These are phyloP conservation scores for Acanthochlamys bracteata DNA, from an alignment of 106 monocot genomes.

Conservation along the genomic window DNA sequence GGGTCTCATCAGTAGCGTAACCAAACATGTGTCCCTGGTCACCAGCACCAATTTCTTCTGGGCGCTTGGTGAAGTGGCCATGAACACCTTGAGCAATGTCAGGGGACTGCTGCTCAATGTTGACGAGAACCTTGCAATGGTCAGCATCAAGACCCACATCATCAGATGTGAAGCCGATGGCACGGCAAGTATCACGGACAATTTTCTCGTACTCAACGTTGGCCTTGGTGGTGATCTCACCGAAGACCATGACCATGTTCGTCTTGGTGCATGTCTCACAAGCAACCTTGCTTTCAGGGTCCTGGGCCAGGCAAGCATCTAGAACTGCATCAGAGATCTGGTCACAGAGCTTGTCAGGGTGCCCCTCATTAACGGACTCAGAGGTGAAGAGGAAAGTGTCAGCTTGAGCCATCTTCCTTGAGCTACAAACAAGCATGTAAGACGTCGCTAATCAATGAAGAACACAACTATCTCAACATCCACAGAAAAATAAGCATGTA, in stretches of 20 bases:
- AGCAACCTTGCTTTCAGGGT: constrained; percentile 9
- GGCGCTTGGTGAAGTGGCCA: constrained; percentile 13
- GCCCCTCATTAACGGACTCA: constrained; percentile 12
- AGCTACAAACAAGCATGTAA: not conserved
- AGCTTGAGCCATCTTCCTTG: not conserved
- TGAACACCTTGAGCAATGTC: constrained; percentile 10
- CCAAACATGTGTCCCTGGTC: constrained; percentile 15
- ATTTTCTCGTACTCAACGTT: constrained; percentile 10
- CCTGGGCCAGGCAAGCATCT: constrained; percentile 9
- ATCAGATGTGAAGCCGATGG: constrained; percentile 5
- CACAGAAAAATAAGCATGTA: too few relatives aligned
- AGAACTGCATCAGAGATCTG: constrained; percentile 15
- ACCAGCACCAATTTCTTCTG: constrained; percentile 7
- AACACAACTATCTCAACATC: too few relatives aligned
- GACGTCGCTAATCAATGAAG: too few relatives aligned
- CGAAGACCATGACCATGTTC: constrained; percentile 13
- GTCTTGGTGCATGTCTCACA: constrained; percentile 14
- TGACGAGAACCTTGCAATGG: constrained; percentile 9
- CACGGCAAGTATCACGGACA: constrained; percentile 7
- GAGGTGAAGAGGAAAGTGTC: constrained; percentile 14
- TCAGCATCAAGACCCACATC: constrained; percentile 13
- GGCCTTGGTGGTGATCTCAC: constrained; percentile 13
- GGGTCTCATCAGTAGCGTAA: constrained; percentile 13
- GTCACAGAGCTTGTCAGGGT: constrained; percentile 16
- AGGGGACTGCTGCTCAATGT: constrained; percentile 12